Evolutionary conservation across 352 stramenopile genomes (phyloP).

Genomic region (Phytophthora pistaciae): DNA sequence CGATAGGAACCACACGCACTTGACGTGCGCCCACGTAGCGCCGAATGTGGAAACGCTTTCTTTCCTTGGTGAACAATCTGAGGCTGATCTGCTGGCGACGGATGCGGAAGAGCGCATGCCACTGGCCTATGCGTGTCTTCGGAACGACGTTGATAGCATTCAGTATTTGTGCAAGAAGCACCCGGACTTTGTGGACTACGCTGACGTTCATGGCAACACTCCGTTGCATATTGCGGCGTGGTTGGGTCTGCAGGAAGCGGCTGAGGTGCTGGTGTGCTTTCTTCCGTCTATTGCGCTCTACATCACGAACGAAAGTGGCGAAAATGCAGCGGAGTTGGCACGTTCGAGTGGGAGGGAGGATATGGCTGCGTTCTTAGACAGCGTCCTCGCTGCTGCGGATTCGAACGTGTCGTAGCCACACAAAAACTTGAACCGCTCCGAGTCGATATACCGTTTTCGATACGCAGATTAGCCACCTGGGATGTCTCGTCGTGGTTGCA

Average conservation of each 20-base stretch:
- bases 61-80: slow-evolving; percentile 48
- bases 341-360: slow-evolving; percentile 34
- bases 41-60: slow-evolving; percentile 42
- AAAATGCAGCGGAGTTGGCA: slow-evolving; percentile 56
- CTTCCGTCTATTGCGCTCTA: slow-evolving; percentile 59
- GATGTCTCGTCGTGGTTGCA: too few relatives aligned
- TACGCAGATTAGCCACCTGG: too few relatives aligned
- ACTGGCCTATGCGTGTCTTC: slow-evolving; percentile 67
- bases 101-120: slow-evolving; percentile 70
- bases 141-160: slow-evolving; percentile 59
- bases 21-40: slow-evolving; percentile 57
- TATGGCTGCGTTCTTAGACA: slow-evolving; percentile 39
- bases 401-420: slow-evolving; percentile 9
- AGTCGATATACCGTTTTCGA: too few relatives aligned
- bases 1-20: slow-evolving; percentile 46
- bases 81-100: slow-evolving; percentile 61
- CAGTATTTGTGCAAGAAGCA: slow-evolving; percentile 57
- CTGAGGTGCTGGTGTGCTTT: slow-evolving; percentile 45
- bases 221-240: slow-evolving; percentile 69
- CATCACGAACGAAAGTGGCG: slow-evolving; percentile 59
- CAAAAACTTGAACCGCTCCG: too few relatives aligned
- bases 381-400: slow-evolving; percentile 29
- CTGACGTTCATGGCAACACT: slow-evolving; percentile 70
- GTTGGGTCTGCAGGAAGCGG: slow-evolving; percentile 42
- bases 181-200: slow-evolving; percentile 78